Conservation (phyloP, 208 protist genomes). For the Trichomonas vaginalis region DNA sequence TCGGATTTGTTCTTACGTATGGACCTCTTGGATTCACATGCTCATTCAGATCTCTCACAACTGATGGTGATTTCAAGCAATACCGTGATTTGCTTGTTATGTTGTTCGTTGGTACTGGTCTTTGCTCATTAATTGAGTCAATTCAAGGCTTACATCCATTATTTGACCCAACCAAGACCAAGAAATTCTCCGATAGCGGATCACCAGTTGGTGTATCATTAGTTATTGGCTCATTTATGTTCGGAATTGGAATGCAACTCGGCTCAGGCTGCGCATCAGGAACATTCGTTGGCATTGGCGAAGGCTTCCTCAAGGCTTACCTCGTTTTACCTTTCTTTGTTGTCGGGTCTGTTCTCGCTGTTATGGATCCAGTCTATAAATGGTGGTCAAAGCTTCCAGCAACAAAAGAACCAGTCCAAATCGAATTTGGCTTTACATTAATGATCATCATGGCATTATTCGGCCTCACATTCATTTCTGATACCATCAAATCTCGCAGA, state of each 20-base stretch:
- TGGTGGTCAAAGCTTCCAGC: not conserved
- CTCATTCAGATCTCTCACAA: not conserved
- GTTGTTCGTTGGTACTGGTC: not conserved
- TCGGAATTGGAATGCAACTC: constrained; percentile 3
- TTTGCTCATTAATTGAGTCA: not conserved
- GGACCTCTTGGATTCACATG: not conserved
- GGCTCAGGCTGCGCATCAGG: not conserved
- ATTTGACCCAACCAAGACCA: not conserved
- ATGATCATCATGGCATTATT: not conserved
- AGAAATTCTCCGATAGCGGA: not conserved
- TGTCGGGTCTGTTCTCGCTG: not conserved
- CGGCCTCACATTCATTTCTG: not conserved
- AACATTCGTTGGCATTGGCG: not conserved
- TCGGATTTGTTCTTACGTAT: not conserved
- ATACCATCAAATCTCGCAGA: not conserved
- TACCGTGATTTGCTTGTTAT: not conserved
- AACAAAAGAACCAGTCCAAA: too few species aligned
- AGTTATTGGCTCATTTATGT: not conserved
- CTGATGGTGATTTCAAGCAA: not conserved
- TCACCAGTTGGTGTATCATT: not conserved
- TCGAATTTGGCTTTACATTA: not conserved
- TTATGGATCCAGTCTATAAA: not conserved
- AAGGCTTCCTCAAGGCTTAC: not conserved
- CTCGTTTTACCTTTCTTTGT: not conserved
- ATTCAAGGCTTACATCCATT: not conserved